phyloP scores from a whole-genome alignment of 1,284 basidiomycete genomes.

The Athelia psychrophila region DNA sequence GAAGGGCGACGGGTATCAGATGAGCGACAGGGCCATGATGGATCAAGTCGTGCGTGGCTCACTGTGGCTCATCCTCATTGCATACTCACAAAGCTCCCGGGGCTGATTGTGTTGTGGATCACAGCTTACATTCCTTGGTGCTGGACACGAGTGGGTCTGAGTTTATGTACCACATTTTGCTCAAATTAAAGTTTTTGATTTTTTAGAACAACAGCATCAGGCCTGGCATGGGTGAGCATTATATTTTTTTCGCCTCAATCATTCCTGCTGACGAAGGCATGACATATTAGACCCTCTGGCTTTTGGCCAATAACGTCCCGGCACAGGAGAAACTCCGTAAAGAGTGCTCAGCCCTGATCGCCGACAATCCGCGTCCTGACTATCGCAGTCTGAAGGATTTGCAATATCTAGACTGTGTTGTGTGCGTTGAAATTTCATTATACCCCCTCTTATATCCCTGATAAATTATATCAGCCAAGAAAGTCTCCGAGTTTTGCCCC shows the following conservation, averaged over 20 bases:
- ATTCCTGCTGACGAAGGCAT: neutral
- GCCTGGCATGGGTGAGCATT: conserved; percentile 20
- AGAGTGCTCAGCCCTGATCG: conserved; percentile 18
- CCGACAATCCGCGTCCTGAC: conserved; percentile 16
- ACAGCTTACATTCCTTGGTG: conserved; percentile 25
- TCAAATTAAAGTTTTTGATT: neutral
- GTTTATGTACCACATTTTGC: neutral
- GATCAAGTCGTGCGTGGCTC: conserved; percentile 19
- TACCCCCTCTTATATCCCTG: neutral
- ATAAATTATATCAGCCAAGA: conserved; percentile 12
- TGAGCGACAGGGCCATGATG: conserved; percentile 24
- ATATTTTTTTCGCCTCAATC: neutral
- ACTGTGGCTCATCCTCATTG: conserved; percentile 2
- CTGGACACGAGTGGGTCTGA: conserved; percentile 21
- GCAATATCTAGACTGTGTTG: conserved; percentile 20
- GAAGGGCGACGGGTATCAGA: conserved; percentile 13
- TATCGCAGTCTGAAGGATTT: conserved; percentile 22
- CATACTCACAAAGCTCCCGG: no score
- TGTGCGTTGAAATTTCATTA: conserved; percentile 13
- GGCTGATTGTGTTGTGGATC: no score
- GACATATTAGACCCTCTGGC: conserved; percentile 20
- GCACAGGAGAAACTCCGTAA: conserved; percentile 20
- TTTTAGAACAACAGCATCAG: conserved; percentile 23
- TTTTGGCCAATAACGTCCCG: conserved; percentile 19
- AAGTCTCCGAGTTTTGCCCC: conserved; percentile 20